phyloP scores from a whole-genome alignment of 2,329 filamentous ascomycete genomes.

The Hypoxylon sp. region DNA sequence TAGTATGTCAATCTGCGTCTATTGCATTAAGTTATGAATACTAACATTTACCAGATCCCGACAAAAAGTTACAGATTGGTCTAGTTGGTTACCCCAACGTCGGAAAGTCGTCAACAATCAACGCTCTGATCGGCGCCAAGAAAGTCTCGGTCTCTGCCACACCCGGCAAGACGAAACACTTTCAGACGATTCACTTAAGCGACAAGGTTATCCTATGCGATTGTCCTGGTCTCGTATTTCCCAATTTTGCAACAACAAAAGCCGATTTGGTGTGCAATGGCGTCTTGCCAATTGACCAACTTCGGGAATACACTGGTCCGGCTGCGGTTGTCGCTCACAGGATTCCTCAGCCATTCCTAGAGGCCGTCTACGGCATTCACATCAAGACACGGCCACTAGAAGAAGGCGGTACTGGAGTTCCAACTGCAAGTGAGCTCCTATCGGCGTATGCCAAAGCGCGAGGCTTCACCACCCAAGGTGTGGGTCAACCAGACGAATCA shows the following conservation, averaged over 20 bases:
- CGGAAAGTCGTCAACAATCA: constrained; percentile 99
- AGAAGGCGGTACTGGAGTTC: constrained; percentile 91
- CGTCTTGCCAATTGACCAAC: constrained; percentile 94
- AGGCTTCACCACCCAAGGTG: constrained; percentile 90
- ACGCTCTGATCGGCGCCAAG: constrained; percentile 97
- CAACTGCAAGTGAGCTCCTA: constrained; percentile 88
- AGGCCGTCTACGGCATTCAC: constrained; percentile 93
- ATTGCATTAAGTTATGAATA: constrained; percentile 18
- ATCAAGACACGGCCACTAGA: constrained; percentile 85
- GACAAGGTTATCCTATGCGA: constrained; percentile 93
- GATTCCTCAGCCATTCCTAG: constrained; percentile 89
- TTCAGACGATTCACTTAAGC: constrained; percentile 96
- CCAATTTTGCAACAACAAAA: constrained; percentile 97
- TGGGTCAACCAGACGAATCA: constrained; percentile 93
- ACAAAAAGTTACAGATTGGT: constrained; percentile 86
- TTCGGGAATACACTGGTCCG: constrained; percentile 92
- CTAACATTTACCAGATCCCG: constrained; percentile 58
- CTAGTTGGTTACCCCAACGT: constrained; percentile 99
- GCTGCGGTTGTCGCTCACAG: constrained; percentile 85
- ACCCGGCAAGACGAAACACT: constrained; percentile 98
- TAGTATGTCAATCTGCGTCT: constrained; percentile 58
- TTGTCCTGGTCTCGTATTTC: constrained; percentile 98
- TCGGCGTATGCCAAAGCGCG: constrained; percentile 88
- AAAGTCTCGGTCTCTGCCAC: constrained; percentile 98
- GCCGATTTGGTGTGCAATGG: constrained; percentile 96